Evolutionary conservation across 305 asterid species (phyloP).

Genomic region (Fraxinus angustifolia): DNA sequence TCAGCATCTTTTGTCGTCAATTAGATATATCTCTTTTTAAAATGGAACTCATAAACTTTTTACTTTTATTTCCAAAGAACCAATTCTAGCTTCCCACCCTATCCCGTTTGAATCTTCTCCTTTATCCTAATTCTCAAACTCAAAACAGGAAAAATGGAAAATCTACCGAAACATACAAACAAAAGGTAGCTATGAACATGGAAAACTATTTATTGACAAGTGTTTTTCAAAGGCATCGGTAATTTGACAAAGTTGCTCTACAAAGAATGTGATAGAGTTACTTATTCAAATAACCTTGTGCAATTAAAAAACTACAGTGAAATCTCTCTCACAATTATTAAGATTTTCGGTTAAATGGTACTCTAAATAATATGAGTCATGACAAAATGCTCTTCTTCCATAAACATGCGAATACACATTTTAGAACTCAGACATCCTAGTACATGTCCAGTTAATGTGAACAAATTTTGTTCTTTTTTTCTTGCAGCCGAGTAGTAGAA

Average conservation of each 20-base stretch:
- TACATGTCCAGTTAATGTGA: constrained; percentile 8
- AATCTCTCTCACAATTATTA: not conserved
- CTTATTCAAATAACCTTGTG: not conserved
- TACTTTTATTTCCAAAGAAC: not conserved
- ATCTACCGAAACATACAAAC: not conserved
- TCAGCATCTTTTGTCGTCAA: not conserved
- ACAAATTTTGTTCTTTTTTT: constrained; percentile 12
- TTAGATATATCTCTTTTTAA: not conserved
- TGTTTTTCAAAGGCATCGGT: not conserved
- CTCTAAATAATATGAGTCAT: not conserved
- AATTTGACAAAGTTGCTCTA: not conserved
- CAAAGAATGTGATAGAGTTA: not conserved
- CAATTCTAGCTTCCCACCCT: not conserved
- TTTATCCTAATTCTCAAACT: not conserved
- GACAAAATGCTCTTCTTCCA: not conserved
- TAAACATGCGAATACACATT: not conserved
- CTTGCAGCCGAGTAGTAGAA: constrained; percentile 78
- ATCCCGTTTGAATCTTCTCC: not conserved
- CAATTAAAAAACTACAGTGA: not conserved
- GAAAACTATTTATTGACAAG: not conserved
- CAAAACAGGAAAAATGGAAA: not conserved
- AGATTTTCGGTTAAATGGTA: not conserved
- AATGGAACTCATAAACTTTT: not conserved
- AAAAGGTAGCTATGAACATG: not conserved
- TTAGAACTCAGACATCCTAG: not conserved